phyloP scores from a whole-genome alignment of 768 basidiomycete genomes.

The Lentinula edodes region DNA sequence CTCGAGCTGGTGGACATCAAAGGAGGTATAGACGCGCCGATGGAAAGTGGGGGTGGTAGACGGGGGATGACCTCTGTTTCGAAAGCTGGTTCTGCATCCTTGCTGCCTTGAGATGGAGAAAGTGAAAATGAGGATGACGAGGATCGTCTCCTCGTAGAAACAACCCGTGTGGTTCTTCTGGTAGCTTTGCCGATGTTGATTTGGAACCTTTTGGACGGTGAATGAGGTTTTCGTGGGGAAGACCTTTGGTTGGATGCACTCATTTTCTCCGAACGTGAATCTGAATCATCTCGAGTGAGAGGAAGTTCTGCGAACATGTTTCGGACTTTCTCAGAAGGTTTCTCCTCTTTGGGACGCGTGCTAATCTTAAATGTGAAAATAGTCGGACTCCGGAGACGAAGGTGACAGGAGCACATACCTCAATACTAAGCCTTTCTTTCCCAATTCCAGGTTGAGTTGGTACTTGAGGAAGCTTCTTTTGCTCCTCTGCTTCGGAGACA shows the following conservation, averaged over 20 bases:
- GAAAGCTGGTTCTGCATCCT: conserved; percentile 35
- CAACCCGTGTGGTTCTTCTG: conserved; percentile 39
- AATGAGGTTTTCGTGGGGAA: conserved; percentile 33
- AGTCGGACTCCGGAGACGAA: background rate
- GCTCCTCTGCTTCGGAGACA: conserved; percentile 47
- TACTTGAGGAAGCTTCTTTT: conserved; percentile 58
- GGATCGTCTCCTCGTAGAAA: conserved; percentile 34
- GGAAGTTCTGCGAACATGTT: conserved; percentile 55
- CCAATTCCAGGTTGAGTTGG: conserved; percentile 59
- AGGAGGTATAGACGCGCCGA: conserved; percentile 1
- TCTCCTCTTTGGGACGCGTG: conserved; percentile 61
- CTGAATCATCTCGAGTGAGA: conserved; percentile 29
- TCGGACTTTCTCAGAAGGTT: conserved; percentile 66
- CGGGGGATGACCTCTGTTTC: conserved; percentile 44
- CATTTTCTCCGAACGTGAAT: conserved; percentile 15
- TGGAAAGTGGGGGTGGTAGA: conserved; percentile 14
- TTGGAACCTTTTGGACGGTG: background rate
- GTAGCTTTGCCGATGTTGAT: conserved; percentile 40
- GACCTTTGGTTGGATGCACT: conserved; percentile 33
- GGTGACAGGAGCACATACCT: conserved; percentile 37
- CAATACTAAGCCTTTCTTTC: conserved; percentile 57
- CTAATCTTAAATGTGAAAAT: conserved; percentile 28
- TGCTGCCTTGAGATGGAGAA: conserved; percentile 16
- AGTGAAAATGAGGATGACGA: conserved; percentile 28
- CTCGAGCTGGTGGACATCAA: conserved; percentile 7